A percentile compares a stretch with the other conserved stretches of the same genome.
Evolutionary conservation across 208 protist species (phyloP).

Genomic region (Trypanosoma cruzi): DNA sequence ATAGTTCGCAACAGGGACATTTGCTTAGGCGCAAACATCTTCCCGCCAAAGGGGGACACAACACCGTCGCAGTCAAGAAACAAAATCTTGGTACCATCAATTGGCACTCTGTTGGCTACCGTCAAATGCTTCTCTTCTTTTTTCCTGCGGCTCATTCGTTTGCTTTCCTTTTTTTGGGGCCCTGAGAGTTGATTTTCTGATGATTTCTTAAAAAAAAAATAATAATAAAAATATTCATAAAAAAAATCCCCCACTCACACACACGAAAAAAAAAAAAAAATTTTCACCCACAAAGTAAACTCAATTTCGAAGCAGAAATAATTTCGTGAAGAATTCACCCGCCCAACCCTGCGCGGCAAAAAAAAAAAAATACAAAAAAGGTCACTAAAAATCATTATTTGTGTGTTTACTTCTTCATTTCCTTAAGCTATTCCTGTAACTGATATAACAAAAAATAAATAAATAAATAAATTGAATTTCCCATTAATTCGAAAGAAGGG

Average conservation of each 20-base stretch:
- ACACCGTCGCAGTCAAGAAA: constrained; percentile 85
- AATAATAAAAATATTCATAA: not conserved
- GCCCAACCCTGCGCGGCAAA: too few relatives aligned
- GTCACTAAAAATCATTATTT: too few relatives aligned
- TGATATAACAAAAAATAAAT: not conserved
- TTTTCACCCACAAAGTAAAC: too few relatives aligned
- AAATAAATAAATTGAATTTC: not conserved
- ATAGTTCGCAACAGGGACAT: constrained; percentile 58
- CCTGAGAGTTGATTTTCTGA: not conserved
- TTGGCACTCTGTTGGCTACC: not conserved
- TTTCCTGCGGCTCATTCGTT: not conserved
- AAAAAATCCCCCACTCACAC: not conserved
- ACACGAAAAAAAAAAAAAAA: not conserved
- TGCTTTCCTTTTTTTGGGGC: not conserved
- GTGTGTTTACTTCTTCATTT: too few relatives aligned
- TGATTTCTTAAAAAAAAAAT: not conserved
- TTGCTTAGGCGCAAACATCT: constrained; percentile 41
- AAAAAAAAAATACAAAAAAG: too few relatives aligned
- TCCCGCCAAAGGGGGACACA: constrained; percentile 52
- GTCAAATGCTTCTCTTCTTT: not conserved
- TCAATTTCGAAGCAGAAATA: too few relatives aligned
- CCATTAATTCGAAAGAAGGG: too few relatives aligned
- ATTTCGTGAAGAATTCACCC: too few relatives aligned
- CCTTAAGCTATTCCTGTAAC: too few relatives aligned
- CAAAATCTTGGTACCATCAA: constrained; percentile 46